phyloP scores from a whole-genome alignment of 2,329 filamentous ascomycete species.

The Fusarium decemcellulare region DNA sequence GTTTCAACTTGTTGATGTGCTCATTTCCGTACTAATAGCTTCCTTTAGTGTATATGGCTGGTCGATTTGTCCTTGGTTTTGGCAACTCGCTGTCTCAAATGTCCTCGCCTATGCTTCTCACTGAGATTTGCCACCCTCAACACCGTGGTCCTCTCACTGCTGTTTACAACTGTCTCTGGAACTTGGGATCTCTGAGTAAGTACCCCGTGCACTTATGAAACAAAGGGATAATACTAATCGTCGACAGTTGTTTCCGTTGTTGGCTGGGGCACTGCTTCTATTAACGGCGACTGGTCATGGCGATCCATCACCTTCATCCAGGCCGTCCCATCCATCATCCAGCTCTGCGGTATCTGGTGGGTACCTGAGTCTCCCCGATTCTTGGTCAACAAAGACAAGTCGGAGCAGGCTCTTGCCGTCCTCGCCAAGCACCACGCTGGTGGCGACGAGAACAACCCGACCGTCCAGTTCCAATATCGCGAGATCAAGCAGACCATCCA shows the following conservation, averaged over 20 bases:
- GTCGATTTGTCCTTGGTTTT: slow-evolving; percentile 68
- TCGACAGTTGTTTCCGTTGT: slow-evolving; percentile 68
- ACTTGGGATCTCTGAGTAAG: slow-evolving; percentile 65
- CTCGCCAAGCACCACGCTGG: slow-evolving; percentile 76
- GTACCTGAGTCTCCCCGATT: slow-evolving; percentile 79
- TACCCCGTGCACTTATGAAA: not conserved
- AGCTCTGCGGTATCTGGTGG: slow-evolving; percentile 76
- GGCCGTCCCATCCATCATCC: slow-evolving; percentile 71
- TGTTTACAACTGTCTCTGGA: slow-evolving; percentile 79
- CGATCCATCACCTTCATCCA: slow-evolving; percentile 76
- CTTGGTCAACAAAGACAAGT: slow-evolving; percentile 74
- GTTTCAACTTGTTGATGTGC: slow-evolving; percentile 27
- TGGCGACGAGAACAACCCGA: slow-evolving; percentile 69
- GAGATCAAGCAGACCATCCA: slow-evolving; percentile 76
- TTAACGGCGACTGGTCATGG: slow-evolving; percentile 76
- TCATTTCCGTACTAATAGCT: slow-evolving; percentile 1
- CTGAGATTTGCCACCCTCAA: slow-evolving; percentile 78
- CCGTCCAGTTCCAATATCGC: slow-evolving; percentile 75
- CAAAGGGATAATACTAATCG: not conserved
- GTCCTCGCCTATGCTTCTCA: slow-evolving; percentile 74
- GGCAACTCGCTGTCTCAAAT: slow-evolving; percentile 76
- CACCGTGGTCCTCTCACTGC: slow-evolving; percentile 76
- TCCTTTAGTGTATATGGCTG: slow-evolving; percentile 55
- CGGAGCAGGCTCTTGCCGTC: slow-evolving; percentile 72
- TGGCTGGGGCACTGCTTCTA: slow-evolving; percentile 73